These are phyloP conservation scores for Cladosporium halotolerans DNA, from an alignment of 2,329 filamentous ascomycete species.

Conservation along the genomic window DNA sequence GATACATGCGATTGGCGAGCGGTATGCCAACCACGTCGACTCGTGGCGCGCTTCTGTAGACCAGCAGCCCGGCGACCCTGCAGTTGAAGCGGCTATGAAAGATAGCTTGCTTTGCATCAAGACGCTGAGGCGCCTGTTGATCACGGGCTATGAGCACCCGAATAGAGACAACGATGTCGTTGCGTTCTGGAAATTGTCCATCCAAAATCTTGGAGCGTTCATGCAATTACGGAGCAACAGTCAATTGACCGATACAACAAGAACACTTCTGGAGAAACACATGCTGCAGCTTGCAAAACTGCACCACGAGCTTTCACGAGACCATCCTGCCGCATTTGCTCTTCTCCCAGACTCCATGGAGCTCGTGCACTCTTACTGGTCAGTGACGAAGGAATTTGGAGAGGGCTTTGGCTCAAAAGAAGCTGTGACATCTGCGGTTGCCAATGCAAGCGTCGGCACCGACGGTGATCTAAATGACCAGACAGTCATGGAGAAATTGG, in stretches of 20 bases:
- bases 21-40: slow-evolving; percentile 67
- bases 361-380: slow-evolving; percentile 80
- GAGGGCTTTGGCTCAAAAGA: slow-evolving; percentile 59
- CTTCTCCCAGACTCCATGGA: slow-evolving; percentile 72
- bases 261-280: slow-evolving; percentile 68
- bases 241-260: slow-evolving; percentile 9
- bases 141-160: slow-evolving; percentile 77
- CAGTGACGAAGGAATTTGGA: slow-evolving; percentile 68
- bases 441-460: slow-evolving; percentile 37
- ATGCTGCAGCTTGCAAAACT: slow-evolving; percentile 86
- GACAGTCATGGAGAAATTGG: slow-evolving; percentile 60
- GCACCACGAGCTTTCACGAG: slow-evolving; percentile 76
- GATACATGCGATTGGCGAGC: slow-evolving; percentile 68
- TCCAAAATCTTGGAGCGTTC: slow-evolving; percentile 71
- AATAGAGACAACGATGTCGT: slow-evolving; percentile 70
- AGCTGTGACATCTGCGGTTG: slow-evolving; percentile 25
- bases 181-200: slow-evolving; percentile 73
- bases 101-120: slow-evolving; percentile 76
- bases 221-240: slow-evolving; percentile 47
- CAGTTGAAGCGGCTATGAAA: slow-evolving; percentile 59
- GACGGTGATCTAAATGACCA: slow-evolving; percentile 40
- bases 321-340: slow-evolving; percentile 76
- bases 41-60: slow-evolving; percentile 48
- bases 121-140: slow-evolving; percentile 68
- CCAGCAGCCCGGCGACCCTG: slow-evolving; percentile 42